These are phyloP conservation scores for Zygoascus meyerae DNA, from an alignment of 1,139 yeast genomes.

Conservation along the genomic window DNA sequence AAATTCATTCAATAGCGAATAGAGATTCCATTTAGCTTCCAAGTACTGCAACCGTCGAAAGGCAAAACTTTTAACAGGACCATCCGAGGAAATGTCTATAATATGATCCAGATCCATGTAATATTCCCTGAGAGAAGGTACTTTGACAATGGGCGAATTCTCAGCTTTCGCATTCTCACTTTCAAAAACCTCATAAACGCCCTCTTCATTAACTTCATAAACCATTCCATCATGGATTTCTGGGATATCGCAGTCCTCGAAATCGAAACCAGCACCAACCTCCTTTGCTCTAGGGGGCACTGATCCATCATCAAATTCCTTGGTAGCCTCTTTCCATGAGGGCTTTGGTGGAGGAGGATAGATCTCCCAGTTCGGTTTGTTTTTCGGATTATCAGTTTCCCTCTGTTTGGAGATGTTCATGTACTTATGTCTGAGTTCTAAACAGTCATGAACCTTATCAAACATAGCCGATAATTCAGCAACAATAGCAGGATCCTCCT, in stretches of 20 bases:
- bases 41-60: slow-evolving; percentile 87
- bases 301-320: slow-evolving; percentile 40
- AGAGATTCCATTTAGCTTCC: slow-evolving; percentile 95
- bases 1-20: slow-evolving; percentile 79
- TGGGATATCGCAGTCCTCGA: slow-evolving; percentile 61
- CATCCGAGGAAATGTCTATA: slow-evolving; percentile 73
- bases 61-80: slow-evolving; percentile 96
- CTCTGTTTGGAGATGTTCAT: slow-evolving; percentile 66
- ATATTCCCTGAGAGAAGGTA: slow-evolving; percentile 77
- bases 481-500: slow-evolving; percentile 59
- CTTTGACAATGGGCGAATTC: slow-evolving; percentile 42
- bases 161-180: slow-evolving; percentile 28
- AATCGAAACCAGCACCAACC: slow-evolving; percentile 52
- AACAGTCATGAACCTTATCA: slow-evolving; percentile 62
- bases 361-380: slow-evolving; percentile 60
- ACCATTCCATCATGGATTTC: slow-evolving; percentile 41
- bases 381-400: slow-evolving; percentile 77
- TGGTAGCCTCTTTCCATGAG: slow-evolving; percentile 67
- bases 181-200: slow-evolving; percentile 61
- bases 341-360: slow-evolving; percentile 96
- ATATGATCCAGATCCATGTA: slow-evolving; percentile 75
- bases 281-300: slow-evolving; percentile 20
- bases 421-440: slow-evolving; percentile 72
- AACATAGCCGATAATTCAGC: slow-evolving; percentile 67
- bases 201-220: slow-evolving; percentile 52